Evolutionary conservation across 106 monocot species (phyloP).

Genomic region (Vanilla planifolia): DNA sequence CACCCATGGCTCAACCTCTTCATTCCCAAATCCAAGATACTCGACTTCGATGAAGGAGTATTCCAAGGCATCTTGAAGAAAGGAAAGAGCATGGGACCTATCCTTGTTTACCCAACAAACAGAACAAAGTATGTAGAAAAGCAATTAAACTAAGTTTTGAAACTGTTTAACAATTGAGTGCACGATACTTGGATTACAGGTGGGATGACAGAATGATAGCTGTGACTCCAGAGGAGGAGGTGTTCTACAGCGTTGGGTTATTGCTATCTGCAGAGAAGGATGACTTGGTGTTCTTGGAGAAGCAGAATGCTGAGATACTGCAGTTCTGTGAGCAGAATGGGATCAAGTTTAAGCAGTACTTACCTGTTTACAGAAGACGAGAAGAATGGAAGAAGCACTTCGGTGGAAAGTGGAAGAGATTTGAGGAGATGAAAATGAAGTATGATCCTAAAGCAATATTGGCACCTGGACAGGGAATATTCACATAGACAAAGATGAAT

Average conservation of each 20-base stretch:
- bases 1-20: constrained; percentile 71
- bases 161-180: too few species aligned
- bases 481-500: constrained; percentile 5
- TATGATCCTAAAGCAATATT: constrained; percentile 55
- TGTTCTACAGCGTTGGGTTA: constrained; percentile 54
- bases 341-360: constrained; percentile 51
- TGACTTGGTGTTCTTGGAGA: constrained; percentile 23
- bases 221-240: constrained; percentile 46
- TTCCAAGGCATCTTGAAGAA: constrained; percentile 36
- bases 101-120: constrained; percentile 55
- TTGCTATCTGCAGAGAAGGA: constrained; percentile 23
- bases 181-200: too few species aligned
- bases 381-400: constrained; percentile 55
- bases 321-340: constrained; percentile 22
- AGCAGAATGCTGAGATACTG: constrained; percentile 43
- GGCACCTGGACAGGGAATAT: constrained; percentile 59
- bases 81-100: constrained; percentile 22
- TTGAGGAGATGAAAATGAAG: constrained; percentile 39
- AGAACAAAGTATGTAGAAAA: constrained; percentile 37
- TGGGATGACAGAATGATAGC: constrained; percentile 64
- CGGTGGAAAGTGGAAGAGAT: constrained; percentile 36
- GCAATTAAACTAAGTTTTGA: too few species aligned
- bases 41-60: constrained; percentile 35
- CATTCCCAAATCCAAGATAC: constrained; percentile 38
- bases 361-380: constrained; percentile 31